Evolutionary conservation across 2,329 filamentous ascomycete species (phyloP).

Genomic region (Paraconiothyrium sp.): DNA sequence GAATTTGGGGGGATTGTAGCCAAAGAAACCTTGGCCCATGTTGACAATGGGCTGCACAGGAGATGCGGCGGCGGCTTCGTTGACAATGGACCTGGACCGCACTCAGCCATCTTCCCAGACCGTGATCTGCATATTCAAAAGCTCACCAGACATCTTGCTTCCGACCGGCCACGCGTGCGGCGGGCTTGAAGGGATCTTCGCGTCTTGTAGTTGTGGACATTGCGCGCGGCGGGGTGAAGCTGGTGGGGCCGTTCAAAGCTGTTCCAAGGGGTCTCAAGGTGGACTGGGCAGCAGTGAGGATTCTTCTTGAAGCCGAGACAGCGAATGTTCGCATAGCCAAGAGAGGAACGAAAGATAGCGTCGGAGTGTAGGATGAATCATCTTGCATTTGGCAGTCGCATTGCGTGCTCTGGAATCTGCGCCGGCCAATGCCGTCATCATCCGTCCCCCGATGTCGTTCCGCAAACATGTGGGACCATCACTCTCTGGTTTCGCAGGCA

Average conservation of each 20-base stretch:
- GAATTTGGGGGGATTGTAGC: constrained; percentile 93
- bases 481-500: no score
- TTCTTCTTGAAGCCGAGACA: constrained; percentile 18
- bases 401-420: constrained; percentile 39
- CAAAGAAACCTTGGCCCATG: constrained; percentile 81
- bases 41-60: constrained; percentile 73
- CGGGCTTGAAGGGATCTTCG: constrained; percentile 61
- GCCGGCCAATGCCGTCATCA: constrained; percentile 43
- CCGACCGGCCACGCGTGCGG: constrained; percentile 62
- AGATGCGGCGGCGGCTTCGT: constrained; percentile 71
- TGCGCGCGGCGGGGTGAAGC: constrained; percentile 35
- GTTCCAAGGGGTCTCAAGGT: constrained; percentile 2
- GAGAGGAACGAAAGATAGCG: neutral
- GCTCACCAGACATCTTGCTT: constrained; percentile 67
- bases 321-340: constrained; percentile 23
- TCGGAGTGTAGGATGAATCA: neutral
- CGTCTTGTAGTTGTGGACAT: constrained; percentile 49
- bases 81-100: constrained; percentile 68
- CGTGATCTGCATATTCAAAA: neutral
- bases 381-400: constrained; percentile 16
- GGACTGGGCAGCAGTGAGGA: constrained; percentile 6
- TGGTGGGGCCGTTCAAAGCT: constrained; percentile 22
- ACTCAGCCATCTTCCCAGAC: neutral
- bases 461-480: constrained; percentile 3
- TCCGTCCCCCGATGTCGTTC: constrained; percentile 31